Percentiles rank a stretch among this genome's conserved stretches.
These are phyloP conservation scores for Amylocarpus encephaloides DNA, from an alignment of 2,329 filamentous ascomycete species.

Conservation along the genomic window DNA sequence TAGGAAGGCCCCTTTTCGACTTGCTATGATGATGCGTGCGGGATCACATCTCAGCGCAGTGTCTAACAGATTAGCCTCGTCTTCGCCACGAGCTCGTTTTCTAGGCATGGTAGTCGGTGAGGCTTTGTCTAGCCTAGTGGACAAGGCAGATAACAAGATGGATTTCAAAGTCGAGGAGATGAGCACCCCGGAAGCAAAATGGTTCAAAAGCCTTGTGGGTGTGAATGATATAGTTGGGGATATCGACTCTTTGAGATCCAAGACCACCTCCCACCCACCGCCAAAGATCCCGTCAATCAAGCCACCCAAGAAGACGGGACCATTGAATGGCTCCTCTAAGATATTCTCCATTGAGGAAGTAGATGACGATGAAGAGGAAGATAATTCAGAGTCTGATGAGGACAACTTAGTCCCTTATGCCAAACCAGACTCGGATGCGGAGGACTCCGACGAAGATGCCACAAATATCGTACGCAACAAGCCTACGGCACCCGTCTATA, in stretches of 20 bases:
- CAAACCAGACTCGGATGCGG: slow-evolving; percentile 80
- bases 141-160: slow-evolving; percentile 65
- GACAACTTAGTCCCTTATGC: slow-evolving; percentile 62
- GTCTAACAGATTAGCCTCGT: slow-evolving; percentile 76
- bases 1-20: slow-evolving; percentile 55
- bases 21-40: slow-evolving; percentile 65
- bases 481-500: slow-evolving; percentile 78
- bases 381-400: slow-evolving; percentile 38
- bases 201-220: slow-evolving; percentile 63
- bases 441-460: slow-evolving; percentile 90
- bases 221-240: slow-evolving; percentile 58
- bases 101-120: slow-evolving; percentile 86
- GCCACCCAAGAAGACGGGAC: slow-evolving; percentile 28
- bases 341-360: slow-evolving; percentile 60
- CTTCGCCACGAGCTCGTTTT: slow-evolving; percentile 69
- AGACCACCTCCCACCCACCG: slow-evolving; percentile 15
- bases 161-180: slow-evolving; percentile 81
- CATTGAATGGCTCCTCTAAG: slow-evolving; percentile 25
- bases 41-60: slow-evolving; percentile 68
- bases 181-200: slow-evolving; percentile 62
- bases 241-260: slow-evolving; percentile 41
- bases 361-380: slow-evolving; percentile 47
- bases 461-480: slow-evolving; percentile 81
- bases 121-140: slow-evolving; percentile 50
- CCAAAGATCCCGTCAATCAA: slow-evolving; percentile 22